phyloP scores from a whole-genome alignment of 2,329 filamentous ascomycete genomes.

The Lecanicillium sp. region DNA sequence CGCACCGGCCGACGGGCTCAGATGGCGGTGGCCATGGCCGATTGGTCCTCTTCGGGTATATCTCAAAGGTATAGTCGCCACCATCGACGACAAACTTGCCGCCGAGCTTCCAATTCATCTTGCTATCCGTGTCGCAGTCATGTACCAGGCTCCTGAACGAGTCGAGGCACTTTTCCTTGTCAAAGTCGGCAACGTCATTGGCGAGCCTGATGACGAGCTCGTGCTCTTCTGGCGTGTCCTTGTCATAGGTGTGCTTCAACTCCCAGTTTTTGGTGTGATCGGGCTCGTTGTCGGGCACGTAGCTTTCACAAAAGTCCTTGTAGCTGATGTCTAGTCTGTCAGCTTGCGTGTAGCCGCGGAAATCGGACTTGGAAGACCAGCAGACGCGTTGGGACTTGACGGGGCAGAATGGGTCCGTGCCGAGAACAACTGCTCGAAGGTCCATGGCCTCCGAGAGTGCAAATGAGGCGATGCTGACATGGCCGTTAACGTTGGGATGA shows the following conservation, averaged over 20 bases:
- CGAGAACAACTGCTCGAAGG: conserved; percentile 14
- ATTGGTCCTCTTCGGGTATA: conserved; percentile 13
- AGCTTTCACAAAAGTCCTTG: conserved; percentile 19
- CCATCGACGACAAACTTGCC: conserved; percentile 15
- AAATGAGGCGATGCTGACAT: conserved; percentile 20
- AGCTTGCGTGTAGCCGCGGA: conserved; percentile 14
- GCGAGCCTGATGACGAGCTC: conserved; percentile 12
- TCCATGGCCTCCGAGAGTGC: conserved; percentile 13
- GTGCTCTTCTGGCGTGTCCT: conserved; percentile 19
- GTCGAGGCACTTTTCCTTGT: conserved; percentile 14
- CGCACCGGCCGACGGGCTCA: conserved; percentile 13
- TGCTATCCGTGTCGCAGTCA: conserved; percentile 20
- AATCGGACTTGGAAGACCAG: conserved; percentile 17
- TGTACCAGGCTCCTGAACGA: conserved; percentile 16
- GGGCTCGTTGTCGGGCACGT: conserved; percentile 10
- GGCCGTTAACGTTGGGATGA: conserved; percentile 22
- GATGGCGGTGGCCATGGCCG: conserved; percentile 15
- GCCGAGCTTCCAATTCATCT: conserved; percentile 23
- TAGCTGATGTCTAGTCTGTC: conserved; percentile 17
- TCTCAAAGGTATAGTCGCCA: conserved; percentile 17
- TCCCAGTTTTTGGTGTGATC: no score
- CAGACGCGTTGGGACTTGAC: no score
- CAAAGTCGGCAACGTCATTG: conserved; percentile 8
- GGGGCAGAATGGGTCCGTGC: conserved; percentile 9
- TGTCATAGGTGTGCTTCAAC: conserved; percentile 14